Base-by-base conservation (phyloP, 768 basidiomycete genomes). In the Polyporus arcularius region DNA sequence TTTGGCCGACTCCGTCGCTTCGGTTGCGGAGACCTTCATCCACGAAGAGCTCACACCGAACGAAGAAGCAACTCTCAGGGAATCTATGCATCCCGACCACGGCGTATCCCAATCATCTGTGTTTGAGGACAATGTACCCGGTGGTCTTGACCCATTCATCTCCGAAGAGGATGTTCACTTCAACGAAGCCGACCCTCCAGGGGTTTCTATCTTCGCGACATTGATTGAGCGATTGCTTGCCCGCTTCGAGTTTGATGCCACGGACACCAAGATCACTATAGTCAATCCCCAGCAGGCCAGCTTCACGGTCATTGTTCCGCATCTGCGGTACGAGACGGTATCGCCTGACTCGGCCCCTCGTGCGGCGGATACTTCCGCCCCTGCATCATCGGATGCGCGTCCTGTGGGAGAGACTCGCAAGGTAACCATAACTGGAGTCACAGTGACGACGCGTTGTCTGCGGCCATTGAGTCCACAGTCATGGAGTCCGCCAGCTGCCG, bases 11-110 rank as follows among this genome's bases (percentile, higher is more conserved):
- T 94, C 94, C 26, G 87, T 94, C n/a, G 82, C 82, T 30, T 88
- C 87, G n/a, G 84, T 89, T 14, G 92, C 94, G 1, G 88, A 93
- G 65, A 86, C 88, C 4, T 98, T 98, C 74, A 78, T 96, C 28
- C 89, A 95, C 49, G 82, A 92, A 63, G 92, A 95, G 68, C 77
- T 97, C 52, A 81, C 86, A 26, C 78, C 82, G 7, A 78, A 79
- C 62, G 93, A 96, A 69, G 90, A 87, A 66, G 85, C 83, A 7
- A 77, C 83, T 35, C 79, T 96, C 21, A 83, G 86, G 67, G 80
- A 86, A 60, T 92, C 92, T 1, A 73, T 94, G 49, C 84, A 83
- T 66, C 72, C 82, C 63, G 79, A 81, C 38, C 66, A 74, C 28
- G 63, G 67, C 15, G 55, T 71, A 15, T 66, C 75, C 53, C 63